These are phyloP conservation scores for Monilinia polystroma DNA, from an alignment of 2,329 filamentous ascomycete species.

Conservation along the genomic window DNA sequence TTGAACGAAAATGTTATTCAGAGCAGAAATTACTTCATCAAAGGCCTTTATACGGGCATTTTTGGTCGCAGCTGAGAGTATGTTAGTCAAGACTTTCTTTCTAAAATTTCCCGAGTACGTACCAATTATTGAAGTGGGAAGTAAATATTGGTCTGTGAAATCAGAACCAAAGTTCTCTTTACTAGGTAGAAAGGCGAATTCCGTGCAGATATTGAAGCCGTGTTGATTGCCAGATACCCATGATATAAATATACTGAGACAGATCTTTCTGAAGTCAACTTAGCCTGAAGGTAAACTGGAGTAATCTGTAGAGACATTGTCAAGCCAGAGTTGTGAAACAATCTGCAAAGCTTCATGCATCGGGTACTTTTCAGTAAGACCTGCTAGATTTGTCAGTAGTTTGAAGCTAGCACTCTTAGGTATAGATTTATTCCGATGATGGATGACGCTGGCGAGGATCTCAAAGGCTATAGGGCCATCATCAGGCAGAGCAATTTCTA, in stretches of 20 bases:
- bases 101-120: neutral
- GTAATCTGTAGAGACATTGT: neutral
- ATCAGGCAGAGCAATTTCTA: slow-evolving; percentile 7
- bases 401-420: neutral
- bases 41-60: neutral
- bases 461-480: slow-evolving; percentile 10
- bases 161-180: neutral
- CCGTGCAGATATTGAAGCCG: neutral
- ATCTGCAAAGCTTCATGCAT: neutral
- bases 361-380: neutral
- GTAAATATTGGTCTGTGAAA: neutral
- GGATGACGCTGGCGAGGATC: neutral
- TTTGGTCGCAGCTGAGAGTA: neutral
- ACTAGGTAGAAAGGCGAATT: neutral
- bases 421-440: neutral
- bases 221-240: neutral
- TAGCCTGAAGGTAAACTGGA: no score
- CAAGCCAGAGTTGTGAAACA: neutral
- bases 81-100: neutral
- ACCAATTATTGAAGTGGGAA: neutral
- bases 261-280: neutral
- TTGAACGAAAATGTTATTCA: neutral
- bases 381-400: neutral
- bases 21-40: neutral
- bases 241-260: neutral